Conservation (phyloP, 2,329 filamentous ascomycete genomes). For the Clonostachys byssicola region DNA sequence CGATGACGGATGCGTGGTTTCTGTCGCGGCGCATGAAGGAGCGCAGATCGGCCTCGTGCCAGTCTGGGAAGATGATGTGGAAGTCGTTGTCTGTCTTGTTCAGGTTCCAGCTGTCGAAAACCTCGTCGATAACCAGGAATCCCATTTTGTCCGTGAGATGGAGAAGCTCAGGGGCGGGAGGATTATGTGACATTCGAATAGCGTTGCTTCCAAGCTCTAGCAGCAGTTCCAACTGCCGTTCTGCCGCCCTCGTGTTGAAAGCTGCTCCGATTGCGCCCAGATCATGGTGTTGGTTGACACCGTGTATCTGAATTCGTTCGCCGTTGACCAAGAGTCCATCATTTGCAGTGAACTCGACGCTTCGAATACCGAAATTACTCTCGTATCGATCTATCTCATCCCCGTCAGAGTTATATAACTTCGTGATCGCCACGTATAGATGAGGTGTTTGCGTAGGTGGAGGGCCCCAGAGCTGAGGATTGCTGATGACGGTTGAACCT, state of each 20-base stretch:
- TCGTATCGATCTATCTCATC: slow-evolving; percentile 35
- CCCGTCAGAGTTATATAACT: slow-evolving; percentile 14
- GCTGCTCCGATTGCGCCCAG: slow-evolving; percentile 43
- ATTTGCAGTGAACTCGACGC: slow-evolving; percentile 29
- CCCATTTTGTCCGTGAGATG: slow-evolving; percentile 44
- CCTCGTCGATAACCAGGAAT: slow-evolving; percentile 47
- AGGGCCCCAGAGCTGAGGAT: slow-evolving; percentile 43
- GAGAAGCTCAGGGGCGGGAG: slow-evolving; percentile 43
- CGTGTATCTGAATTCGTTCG: slow-evolving; percentile 34
- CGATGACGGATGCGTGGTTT: slow-evolving; percentile 48
- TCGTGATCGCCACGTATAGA: slow-evolving; percentile 40
- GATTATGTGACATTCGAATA: slow-evolving; percentile 48
- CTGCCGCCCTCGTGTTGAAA: slow-evolving; percentile 41
- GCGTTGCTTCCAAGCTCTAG: slow-evolving; percentile 45
- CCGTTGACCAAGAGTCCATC: slow-evolving; percentile 42
- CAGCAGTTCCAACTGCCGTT: slow-evolving; percentile 44
- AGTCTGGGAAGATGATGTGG: slow-evolving; percentile 45
- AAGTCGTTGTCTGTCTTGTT: slow-evolving; percentile 43
- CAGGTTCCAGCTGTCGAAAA: slow-evolving; percentile 47
- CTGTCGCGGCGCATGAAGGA: slow-evolving; percentile 47
- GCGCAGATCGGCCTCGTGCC: slow-evolving; percentile 48
- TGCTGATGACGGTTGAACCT: slow-evolving; percentile 16
- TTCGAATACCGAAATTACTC: slow-evolving; percentile 45
- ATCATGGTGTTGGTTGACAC: slow-evolving; percentile 47
- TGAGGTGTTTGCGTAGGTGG: slow-evolving; percentile 37